A percentile compares a stretch with the other conserved stretches of the same genome.
Evolutionary conservation across 495 filamentous ascomycete species (phyloP).

Genomic region (Penicillium soppii): DNA sequence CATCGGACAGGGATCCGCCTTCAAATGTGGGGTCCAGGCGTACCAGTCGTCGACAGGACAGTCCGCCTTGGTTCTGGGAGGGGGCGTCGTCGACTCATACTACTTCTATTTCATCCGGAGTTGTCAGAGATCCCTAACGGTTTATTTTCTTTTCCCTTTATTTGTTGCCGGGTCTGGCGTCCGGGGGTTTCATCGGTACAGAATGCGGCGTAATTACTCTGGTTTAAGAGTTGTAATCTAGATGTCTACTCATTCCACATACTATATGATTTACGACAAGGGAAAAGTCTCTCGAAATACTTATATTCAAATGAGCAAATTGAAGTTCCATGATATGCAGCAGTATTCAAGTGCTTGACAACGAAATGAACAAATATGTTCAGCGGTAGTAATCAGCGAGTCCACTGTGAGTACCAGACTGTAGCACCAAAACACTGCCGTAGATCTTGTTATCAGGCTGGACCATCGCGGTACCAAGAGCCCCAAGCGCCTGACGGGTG

Average conservation of each 20-base stretch:
- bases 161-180: background rate
- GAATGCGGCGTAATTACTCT: no score
- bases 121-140: background rate
- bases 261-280: no score
- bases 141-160: background rate
- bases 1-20: slow-evolving; percentile 3
- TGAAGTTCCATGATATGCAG: no score
- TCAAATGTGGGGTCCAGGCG: background rate
- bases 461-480: slow-evolving; percentile 60
- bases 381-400: slow-evolving; percentile 6
- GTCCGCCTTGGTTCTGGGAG: slow-evolving; percentile 17
- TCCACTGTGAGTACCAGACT: slow-evolving; percentile 47
- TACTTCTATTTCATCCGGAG: slow-evolving; percentile 1
- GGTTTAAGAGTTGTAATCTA: no score
- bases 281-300: no score
- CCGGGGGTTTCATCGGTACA: no score
- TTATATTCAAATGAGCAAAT: no score
- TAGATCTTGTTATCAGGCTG: slow-evolving; percentile 56
- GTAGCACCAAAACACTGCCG: slow-evolving; percentile 77
- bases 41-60: slow-evolving; percentile 7
- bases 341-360: background rate
- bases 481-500: slow-evolving; percentile 63
- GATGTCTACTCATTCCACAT: background rate
- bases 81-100: background rate
- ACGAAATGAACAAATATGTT: background rate